These are phyloP conservation scores for Fusarium mundagurra DNA, from an alignment of 2,329 filamentous ascomycete species.

Conservation along the genomic window DNA sequence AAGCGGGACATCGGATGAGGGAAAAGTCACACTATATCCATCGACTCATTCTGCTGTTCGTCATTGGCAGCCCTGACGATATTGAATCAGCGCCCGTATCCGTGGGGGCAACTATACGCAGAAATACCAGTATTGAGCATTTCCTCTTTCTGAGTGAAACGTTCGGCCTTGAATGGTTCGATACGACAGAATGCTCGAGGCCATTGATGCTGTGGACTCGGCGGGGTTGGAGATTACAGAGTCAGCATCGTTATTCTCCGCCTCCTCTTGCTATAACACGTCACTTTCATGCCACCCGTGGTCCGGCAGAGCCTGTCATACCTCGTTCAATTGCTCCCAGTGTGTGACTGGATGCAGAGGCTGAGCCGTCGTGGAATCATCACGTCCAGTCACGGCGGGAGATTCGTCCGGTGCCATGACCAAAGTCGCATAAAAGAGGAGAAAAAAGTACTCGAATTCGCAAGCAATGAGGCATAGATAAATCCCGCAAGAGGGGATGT, in stretches of 20 bases:
- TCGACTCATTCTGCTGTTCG: slow-evolving; percentile 26
- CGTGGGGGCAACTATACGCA: background rate
- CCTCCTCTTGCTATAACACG: background rate
- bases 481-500: background rate
- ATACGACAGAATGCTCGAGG: slow-evolving; percentile 22
- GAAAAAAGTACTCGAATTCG: accelerated
- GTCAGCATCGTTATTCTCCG: background rate
- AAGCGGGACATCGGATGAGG: accelerated
- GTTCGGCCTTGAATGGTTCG: slow-evolving; percentile 28
- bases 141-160: slow-evolving; percentile 21
- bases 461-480: background rate
- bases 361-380: background rate
- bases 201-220: slow-evolving; percentile 28
- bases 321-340: slow-evolving; percentile 4
- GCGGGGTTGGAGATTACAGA: background rate
- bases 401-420: background rate
- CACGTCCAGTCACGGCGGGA: background rate
- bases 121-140: slow-evolving; percentile 14
- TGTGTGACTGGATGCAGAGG: background rate
- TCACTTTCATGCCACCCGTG: background rate
- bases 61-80: slow-evolving; percentile 23
- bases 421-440: background rate
- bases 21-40: slow-evolving; percentile 22
- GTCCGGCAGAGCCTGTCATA: accelerated
- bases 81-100: accelerated